These are phyloP conservation scores for Tricholoma flavovirens DNA, from an alignment of 768 basidiomycete genomes.

Conservation along the genomic window DNA sequence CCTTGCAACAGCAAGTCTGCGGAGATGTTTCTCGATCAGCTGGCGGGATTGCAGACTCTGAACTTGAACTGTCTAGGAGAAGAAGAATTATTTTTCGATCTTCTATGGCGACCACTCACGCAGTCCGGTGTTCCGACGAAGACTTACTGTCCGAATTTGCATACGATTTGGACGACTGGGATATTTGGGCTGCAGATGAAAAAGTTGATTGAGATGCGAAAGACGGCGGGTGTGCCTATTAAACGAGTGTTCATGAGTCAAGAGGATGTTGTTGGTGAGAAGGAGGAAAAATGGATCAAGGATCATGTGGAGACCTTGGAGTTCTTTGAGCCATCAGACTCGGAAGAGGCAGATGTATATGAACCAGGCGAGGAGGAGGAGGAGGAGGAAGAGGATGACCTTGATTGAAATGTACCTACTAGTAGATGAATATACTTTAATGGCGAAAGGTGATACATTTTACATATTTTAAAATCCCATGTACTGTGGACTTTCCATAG, in stretches of 20 bases:
- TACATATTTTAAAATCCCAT: too few species aligned
- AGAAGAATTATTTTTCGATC: slow-evolving; percentile 25
- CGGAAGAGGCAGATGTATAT: slow-evolving; percentile 27
- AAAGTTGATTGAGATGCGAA: slow-evolving; percentile 38
- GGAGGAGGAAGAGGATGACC: slow-evolving; percentile 20
- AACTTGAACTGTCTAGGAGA: slow-evolving; percentile 27
- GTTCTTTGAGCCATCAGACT: slow-evolving; percentile 55
- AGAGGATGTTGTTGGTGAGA: slow-evolving; percentile 32
- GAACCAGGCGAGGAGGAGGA: slow-evolving; percentile 19
- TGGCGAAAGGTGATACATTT: too few species aligned
- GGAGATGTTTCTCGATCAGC: slow-evolving; percentile 38
- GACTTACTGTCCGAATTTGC: slow-evolving; percentile 46
- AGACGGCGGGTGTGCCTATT: slow-evolving; percentile 39
- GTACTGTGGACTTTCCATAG: too few species aligned
- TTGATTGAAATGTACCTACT: slow-evolving; percentile 6
- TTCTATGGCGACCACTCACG: slow-evolving; percentile 12
- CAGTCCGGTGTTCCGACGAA: slow-evolving; percentile 13
- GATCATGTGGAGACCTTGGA: slow-evolving; percentile 45
- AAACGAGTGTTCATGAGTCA: slow-evolving; percentile 42
- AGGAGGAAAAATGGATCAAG: slow-evolving; percentile 48
- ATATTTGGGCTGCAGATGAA: slow-evolving; percentile 37
- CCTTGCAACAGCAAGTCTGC: slow-evolving; percentile 32
- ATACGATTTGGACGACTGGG: slow-evolving; percentile 41
- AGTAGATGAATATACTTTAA: too few species aligned
- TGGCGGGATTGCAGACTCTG: slow-evolving; percentile 41